Conservation (phyloP, 345 rosid genomes). For the Acer saccharum region DNA sequence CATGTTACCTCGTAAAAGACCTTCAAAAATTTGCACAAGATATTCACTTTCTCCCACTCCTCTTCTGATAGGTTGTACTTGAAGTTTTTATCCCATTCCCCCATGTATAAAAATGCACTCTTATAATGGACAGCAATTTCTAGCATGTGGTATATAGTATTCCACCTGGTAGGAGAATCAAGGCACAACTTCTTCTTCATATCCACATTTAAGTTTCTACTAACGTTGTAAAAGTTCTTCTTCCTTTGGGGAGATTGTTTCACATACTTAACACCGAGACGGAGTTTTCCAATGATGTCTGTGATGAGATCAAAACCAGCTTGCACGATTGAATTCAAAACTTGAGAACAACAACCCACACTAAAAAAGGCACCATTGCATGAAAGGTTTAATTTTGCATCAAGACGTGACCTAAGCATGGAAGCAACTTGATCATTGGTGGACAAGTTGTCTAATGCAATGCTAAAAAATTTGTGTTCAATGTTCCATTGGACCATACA, state of each 20-base stretch:
- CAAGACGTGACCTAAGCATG: slow-evolving; percentile 26
- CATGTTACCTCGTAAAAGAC: slow-evolving; percentile 23
- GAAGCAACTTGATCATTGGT: slow-evolving; percentile 23
- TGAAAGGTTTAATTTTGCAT: slow-evolving; percentile 23
- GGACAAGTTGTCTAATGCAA: slow-evolving; percentile 20
- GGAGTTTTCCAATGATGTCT: slow-evolving; percentile 20
- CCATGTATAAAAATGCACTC: slow-evolving; percentile 25
- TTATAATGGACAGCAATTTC: slow-evolving; percentile 26
- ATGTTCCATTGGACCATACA: slow-evolving; percentile 33
- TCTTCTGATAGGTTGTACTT: slow-evolving; percentile 25
- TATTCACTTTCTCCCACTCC: slow-evolving; percentile 29
- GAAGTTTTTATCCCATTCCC: slow-evolving; percentile 26
- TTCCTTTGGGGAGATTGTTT: slow-evolving; percentile 25
- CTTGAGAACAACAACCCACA: slow-evolving; percentile 23
- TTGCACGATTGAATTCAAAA: slow-evolving; percentile 25
- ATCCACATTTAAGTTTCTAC: slow-evolving; percentile 26
- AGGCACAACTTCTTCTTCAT: slow-evolving; percentile 25
- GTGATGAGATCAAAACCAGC: slow-evolving; percentile 27
- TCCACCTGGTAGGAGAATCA: slow-evolving; percentile 29
- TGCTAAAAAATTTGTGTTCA: slow-evolving; percentile 33
- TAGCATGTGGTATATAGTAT: slow-evolving; percentile 30
- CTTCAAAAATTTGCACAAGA: slow-evolving; percentile 25
- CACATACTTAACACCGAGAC: slow-evolving; percentile 29
- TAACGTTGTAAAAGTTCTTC: slow-evolving; percentile 22
- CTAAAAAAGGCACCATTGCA: slow-evolving; percentile 22